These are phyloP conservation scores for Taiozyma sp. DNA, from an alignment of 1,139 yeast species.

Conservation along the genomic window DNA sequence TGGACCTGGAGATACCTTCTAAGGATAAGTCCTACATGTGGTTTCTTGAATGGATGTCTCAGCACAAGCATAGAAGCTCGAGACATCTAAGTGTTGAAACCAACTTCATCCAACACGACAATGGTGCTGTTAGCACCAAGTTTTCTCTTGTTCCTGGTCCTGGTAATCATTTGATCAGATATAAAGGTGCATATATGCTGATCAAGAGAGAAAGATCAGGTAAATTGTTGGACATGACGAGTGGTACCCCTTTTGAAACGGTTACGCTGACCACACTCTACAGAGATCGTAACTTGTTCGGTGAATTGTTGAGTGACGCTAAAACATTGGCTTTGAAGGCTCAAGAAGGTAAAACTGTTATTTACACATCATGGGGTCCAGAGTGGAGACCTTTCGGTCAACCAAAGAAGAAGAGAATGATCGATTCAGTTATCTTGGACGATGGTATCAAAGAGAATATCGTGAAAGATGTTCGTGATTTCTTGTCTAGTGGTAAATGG, in stretches of 20 bases:
- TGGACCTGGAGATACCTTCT: conserved; percentile 89
- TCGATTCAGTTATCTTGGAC: conserved; percentile 86
- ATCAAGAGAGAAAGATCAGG: conserved; percentile 91
- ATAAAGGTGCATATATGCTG: conserved; percentile 84
- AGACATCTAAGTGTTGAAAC: conserved; percentile 92
- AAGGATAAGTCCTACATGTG: conserved; percentile 92
- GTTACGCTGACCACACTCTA: conserved; percentile 88
- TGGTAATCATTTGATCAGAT: conserved; percentile 83
- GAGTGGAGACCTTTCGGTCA: conserved; percentile 99
- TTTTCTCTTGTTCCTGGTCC: conserved; percentile 98
- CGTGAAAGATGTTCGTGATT: conserved; percentile 72
- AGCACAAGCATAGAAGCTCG: conserved; percentile 64
- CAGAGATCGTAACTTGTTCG: conserved; percentile 69
- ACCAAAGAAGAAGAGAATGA: conserved; percentile 81
- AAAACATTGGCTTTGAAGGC: conserved; percentile 75
- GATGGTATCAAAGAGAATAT: conserved; percentile 64
- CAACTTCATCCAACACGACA: conserved; percentile 81
- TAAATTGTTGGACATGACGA: conserved; percentile 80
- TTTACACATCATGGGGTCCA: conserved; percentile 94
- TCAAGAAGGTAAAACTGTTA: conserved; percentile 90
- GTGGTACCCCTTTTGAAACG: conserved; percentile 94
- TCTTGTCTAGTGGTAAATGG: conserved; percentile 80
- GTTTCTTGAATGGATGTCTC: conserved; percentile 97
- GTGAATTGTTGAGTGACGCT: conserved; percentile 78
- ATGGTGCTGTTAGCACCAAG: conserved; percentile 84